Base-by-base conservation (phyloP, 768 basidiomycete species). In the Mycena alexandri region DNA sequence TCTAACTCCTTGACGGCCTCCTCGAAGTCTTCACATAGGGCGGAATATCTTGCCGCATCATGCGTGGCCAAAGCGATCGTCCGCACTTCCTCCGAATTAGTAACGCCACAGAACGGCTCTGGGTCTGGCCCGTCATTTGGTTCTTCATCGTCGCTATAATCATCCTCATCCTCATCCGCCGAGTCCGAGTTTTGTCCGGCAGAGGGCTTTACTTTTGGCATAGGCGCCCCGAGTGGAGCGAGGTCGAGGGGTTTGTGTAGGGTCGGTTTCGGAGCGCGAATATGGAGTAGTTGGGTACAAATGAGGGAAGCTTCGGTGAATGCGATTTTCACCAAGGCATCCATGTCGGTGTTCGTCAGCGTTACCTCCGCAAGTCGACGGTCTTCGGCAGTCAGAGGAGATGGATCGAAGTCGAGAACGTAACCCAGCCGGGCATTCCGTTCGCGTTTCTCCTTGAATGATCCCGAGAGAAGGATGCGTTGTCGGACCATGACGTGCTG, bases 401-500 rank as follows among this genome's bases (percentile, higher is more conserved):
- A 24, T 14, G 64, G 41, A 34, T 74, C 67, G 43, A 61, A 63
- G 46, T 74, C 71, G 17, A 74, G 67, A 9, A 71, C 59, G 34
- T 76, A 76, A 2, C 73, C 75, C 43, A 65, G 21, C 0, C 57
- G 48, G 8, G 69, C 66, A 1, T 58, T 60, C 3, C 65, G 46
- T 24, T 75, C 75, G 13, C 69, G 57, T 11, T 65, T 68, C 21
- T 41, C 42, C 11, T 63, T 66, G 64, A 72, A 56, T n/a, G 61
- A 42, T 1, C 71, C 75, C 1, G 74, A 72, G 10, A 76, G 68
- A 11, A 77, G 74, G 36, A 77, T 71, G 0, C 61, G 54, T 41
- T 77, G 76, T 2, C 74, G 61, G 0, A 75, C 63, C 72, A 72
- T 71, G 14, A 76, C 66, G 61, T 77, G 76, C 48, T 74, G 68